Conservation (phyloP, 176 grass and related monocot genomes). For the Stipa capillata region DNA sequence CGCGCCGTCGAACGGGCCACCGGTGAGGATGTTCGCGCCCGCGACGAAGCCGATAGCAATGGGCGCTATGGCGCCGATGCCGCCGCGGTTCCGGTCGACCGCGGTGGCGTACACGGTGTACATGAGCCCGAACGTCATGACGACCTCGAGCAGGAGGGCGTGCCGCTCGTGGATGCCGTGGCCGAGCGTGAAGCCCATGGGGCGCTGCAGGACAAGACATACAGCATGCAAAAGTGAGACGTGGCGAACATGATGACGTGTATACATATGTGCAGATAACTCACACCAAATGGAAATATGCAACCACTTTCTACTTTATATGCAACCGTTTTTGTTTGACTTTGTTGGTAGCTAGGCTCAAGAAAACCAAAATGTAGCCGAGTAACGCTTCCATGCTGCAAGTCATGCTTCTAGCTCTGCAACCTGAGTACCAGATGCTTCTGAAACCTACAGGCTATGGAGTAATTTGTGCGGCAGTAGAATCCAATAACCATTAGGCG, state of each 20-base stretch:
- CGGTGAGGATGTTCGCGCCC: slow-evolving; percentile 68
- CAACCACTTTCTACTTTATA: not conserved
- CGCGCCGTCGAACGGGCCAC: slow-evolving; percentile 77
- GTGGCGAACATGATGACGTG: not conserved
- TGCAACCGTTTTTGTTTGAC: not conserved
- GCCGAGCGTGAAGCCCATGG: slow-evolving; percentile 50
- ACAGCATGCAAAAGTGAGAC: slow-evolving; percentile 16
- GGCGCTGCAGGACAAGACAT: slow-evolving; percentile 38
- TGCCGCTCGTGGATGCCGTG: slow-evolving; percentile 49
- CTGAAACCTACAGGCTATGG: not conserved
- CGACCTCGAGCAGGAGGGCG: slow-evolving; percentile 63
- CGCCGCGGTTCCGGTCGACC: slow-evolving; percentile 28
- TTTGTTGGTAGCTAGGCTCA: not conserved
- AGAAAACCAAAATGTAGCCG: not conserved
- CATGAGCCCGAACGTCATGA: slow-evolving; percentile 73
- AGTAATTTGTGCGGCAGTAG: not conserved
- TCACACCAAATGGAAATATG: not conserved
- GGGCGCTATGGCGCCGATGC: slow-evolving; percentile 39
- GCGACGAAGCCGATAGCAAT: slow-evolving; percentile 69
- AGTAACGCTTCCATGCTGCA: not conserved
- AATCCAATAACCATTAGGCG: not conserved
- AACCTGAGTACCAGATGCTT: not conserved
- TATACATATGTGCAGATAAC: not conserved
- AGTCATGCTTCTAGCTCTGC: not conserved
- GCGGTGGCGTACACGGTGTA: slow-evolving; percentile 76